Base-by-base conservation (phyloP, 2,329 filamentous ascomycete species). In the Colletotrichum sp. region DNA sequence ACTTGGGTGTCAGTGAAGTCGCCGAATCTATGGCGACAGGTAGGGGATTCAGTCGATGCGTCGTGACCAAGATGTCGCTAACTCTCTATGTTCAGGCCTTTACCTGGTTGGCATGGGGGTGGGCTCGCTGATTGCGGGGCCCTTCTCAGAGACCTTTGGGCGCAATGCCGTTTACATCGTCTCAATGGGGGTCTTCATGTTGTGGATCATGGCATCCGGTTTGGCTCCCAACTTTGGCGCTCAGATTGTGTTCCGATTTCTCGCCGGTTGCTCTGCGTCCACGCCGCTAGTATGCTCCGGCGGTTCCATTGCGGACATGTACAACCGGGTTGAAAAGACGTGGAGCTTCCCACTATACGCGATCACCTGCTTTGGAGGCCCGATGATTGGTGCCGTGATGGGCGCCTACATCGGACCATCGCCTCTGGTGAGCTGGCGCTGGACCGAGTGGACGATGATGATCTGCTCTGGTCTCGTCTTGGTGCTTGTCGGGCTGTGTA, bases 341-440 rank as follows among this genome's bases (percentile, higher is more conserved):
- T 84, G 81, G 81, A 78, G 77, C 1, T 84, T 84, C 12, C 83
- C 83, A 2, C 39, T 94, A 0, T 94, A 89, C 76, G 75, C 89
- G 81, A 76, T 88, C 81, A 68, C 84, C 68, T 69, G 86, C 79
- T 76, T 88, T 81, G 80, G 80, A 73, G 79, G 92, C 84, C 81
- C 85, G 0, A 85, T 84, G 80, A 63, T 86, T 0, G 85, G 85
- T 2, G 83, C 84, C 5, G 80, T 86, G 0, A 84, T 89, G 74
- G 92, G 92, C 6, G 92, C 91, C 7, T 94, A 93, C 75, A 92
- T 94, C 69, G 92, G 93, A 65, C 87, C 92, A 68, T 90, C 89
- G 71, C 88, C 86, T 5, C n/a, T 62, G 0, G 80, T 83, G 2
- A 87, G 85, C 66, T 94, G 92, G 89, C 86, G 90, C n/a, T 93